phyloP scores from a whole-genome alignment of 2,329 filamentous ascomycete species.

The Cercospora sojina region DNA sequence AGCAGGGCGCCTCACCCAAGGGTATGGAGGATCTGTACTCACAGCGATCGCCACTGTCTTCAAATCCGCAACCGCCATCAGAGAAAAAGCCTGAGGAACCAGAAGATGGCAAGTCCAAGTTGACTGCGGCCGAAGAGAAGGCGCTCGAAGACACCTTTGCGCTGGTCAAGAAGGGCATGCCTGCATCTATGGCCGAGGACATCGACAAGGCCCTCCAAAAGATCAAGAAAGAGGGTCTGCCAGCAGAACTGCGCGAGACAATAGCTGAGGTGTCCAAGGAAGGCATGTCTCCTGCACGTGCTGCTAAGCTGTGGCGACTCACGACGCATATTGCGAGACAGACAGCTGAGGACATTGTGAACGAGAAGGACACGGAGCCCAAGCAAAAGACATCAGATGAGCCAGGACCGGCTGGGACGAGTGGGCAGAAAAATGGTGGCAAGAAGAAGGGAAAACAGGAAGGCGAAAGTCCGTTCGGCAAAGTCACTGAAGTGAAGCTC shows the following conservation, averaged over 20 bases:
- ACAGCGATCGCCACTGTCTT: conserved; percentile 43
- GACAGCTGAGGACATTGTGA: conserved; percentile 45
- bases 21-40: conserved; percentile 50
- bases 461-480: conserved; percentile 38
- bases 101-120: conserved; percentile 44
- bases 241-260: conserved; percentile 64
- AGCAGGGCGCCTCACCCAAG: conserved; percentile 38
- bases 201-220: conserved; percentile 61
- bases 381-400: conserved; percentile 49
- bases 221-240: conserved; percentile 68
- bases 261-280: conserved; percentile 56
- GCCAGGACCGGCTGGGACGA: conserved; percentile 42
- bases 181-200: conserved; percentile 59
- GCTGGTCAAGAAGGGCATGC: conserved; percentile 59
- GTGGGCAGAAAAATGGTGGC: conserved; percentile 43
- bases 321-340: conserved; percentile 57
- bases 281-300: conserved; percentile 59
- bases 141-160: conserved; percentile 58
- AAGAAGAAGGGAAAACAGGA: conserved; percentile 37
- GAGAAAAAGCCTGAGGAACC: conserved; percentile 41
- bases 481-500: conserved; percentile 50
- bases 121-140: conserved; percentile 58
- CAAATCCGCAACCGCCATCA: conserved; percentile 32
- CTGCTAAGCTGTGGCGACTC: conserved; percentile 60
- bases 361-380: conserved; percentile 35